Evolutionary conservation across 139 green algal species (phyloP).

Genomic region (Pleodorina starrii): DNA sequence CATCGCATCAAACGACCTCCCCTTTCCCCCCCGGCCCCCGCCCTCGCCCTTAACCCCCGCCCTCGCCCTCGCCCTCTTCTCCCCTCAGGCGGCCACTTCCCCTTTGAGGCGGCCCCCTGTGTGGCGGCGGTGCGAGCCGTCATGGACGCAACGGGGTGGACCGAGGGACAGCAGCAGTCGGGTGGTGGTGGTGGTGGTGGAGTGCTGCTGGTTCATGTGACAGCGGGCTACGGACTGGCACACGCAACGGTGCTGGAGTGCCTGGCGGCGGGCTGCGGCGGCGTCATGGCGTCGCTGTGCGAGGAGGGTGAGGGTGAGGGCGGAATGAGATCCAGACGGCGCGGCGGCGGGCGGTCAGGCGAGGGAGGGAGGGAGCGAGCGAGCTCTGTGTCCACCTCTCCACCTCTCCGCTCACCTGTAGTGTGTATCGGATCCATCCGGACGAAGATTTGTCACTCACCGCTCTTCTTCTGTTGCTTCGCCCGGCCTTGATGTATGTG

Average conservation of each 20-base stretch:
- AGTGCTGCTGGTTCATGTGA: slow-evolving; percentile 17
- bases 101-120: not conserved
- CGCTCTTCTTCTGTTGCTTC: too few species aligned
- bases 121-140: slow-evolving; percentile 30
- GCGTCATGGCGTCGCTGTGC: slow-evolving; percentile 20
- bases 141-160: slow-evolving; percentile 24
- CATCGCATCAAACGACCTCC: too few species aligned
- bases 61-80: too few species aligned
- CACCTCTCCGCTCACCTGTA: too few species aligned
- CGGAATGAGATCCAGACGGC: not conserved
- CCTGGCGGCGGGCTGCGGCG: slow-evolving; percentile 20
- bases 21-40: too few species aligned
- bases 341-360: not conserved
- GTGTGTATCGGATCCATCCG: too few species aligned
- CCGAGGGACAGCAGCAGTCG: not conserved
- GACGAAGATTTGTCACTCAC: too few species aligned
- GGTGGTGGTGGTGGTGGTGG: not conserved
- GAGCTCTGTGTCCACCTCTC: too few species aligned
- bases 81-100: slow-evolving; percentile 1
- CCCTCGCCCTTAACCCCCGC: too few species aligned
- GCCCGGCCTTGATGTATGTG: too few species aligned
- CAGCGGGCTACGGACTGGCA: slow-evolving; percentile 7
- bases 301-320: slow-evolving; percentile 28
- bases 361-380: not conserved
- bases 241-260: slow-evolving; percentile 39